phyloP scores from a whole-genome alignment of 148 eudicot genomes.

The Salicornia ramosissima region DNA sequence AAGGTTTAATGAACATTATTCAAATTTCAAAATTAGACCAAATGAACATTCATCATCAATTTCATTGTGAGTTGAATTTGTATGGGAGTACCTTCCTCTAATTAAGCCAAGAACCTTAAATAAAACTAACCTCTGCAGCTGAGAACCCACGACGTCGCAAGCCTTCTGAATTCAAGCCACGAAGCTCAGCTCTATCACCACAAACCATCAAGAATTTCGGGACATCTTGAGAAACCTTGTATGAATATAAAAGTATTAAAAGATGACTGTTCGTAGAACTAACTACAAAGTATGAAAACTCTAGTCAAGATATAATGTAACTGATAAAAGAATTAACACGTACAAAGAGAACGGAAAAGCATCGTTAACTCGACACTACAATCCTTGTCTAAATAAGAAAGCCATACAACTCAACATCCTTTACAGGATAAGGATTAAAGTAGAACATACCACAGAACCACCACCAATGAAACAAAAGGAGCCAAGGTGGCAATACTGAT shows the following conservation, averaged over 20 bases:
- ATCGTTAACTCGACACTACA: not conserved
- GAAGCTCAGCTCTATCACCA: constrained; percentile 93
- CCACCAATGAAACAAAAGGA: constrained; percentile 91
- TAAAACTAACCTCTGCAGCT: constrained; percentile 51
- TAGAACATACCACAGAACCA: constrained; percentile 75
- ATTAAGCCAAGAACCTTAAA: constrained; percentile 3
- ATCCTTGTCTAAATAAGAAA: not conserved
- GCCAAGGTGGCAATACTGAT: constrained; percentile 86
- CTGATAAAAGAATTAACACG: not conserved
- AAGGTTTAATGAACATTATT: too few relatives aligned
- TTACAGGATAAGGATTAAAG: not conserved
- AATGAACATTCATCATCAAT: too few relatives aligned
- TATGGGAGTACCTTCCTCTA: too few relatives aligned
- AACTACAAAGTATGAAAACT: not conserved
- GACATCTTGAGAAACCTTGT: constrained; percentile 88
- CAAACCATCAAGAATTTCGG: constrained; percentile 85
- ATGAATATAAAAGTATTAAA: constrained; percentile 7
- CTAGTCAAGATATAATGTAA: not conserved
- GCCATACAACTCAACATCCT: not conserved
- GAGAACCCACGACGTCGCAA: constrained; percentile 77
- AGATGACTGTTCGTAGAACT: not conserved
- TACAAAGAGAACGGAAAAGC: not conserved
- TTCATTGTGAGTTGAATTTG: too few relatives aligned
- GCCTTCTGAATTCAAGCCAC: constrained; percentile 90
- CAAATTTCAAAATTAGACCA: too few relatives aligned